Base-by-base conservation (phyloP, 805 yeast species). In the Nakazawaea ernobii region DNA sequence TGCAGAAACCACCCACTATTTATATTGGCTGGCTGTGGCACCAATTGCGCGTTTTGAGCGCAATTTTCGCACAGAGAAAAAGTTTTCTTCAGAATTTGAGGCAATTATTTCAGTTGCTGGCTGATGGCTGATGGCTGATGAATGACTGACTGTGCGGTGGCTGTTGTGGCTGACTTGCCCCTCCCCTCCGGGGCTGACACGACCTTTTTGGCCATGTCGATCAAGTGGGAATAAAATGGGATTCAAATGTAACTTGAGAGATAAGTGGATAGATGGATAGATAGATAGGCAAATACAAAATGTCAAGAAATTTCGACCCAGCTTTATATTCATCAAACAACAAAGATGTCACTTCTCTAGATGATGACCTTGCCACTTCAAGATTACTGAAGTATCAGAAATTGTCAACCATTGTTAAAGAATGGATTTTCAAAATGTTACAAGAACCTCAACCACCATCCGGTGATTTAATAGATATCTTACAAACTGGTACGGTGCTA, bases 401-500 rank as follows among this genome's bases (percentile, higher is more conserved):
- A 17, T 56, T 66, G 9, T 67, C 61, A 35, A 42, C 48, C 3
- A 68, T 67, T 30, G 62, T 64, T 14, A 73, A 73, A 53, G 54
- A 59, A 6, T 88, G 95, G 90, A 62, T 88, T 1, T 69, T 64
- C 41, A 50, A 60, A 30, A 64, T 66, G 2, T 63, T 74, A 28
- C 61, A 57, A 50, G 55, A 59, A 42, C 6, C 40, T 9, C 49
- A 62, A 29, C 69, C 70, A 3, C 43, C 59, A 1, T 20, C 24
- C 5, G 62, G 56, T 2, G 84, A 80, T 39, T 63, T 87, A 29
- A 60, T 84, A 26, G 80, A 74, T 2, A 59, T 69, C 2, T 66
- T 88, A 20, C 82, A 79, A 55, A 84, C 78, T 53, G 95, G 96
- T 2, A 67, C 70, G 0, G 62, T 72, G 0, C 60, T 82, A n/a